A percentile compares a stretch with the other conserved stretches of the same genome.
Evolutionary conservation across 495 filamentous ascomycete genomes (phyloP).

Genomic region (Penicillium cosmopolitanum): DNA sequence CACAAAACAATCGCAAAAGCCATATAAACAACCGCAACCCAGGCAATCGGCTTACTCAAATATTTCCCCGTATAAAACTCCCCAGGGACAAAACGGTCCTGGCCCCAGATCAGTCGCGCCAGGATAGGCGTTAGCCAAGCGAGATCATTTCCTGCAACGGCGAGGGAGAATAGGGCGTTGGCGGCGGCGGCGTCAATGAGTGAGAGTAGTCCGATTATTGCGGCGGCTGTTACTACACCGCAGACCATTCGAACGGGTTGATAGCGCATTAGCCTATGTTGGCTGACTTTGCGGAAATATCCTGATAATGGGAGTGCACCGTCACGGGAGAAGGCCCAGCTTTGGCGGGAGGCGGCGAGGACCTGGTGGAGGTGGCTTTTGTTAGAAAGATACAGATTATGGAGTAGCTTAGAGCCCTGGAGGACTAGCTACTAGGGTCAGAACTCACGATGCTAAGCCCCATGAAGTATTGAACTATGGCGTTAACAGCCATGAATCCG

Average conservation of each 20-base stretch:
- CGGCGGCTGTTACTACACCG: slow-evolving; percentile 56
- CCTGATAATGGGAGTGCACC: slow-evolving; percentile 63
- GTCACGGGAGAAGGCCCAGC: slow-evolving; percentile 65
- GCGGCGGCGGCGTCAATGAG: slow-evolving; percentile 63
- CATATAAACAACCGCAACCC: slow-evolving; percentile 56
- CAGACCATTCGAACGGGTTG: slow-evolving; percentile 66
- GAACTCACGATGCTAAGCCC: slow-evolving; percentile 43
- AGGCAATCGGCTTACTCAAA: slow-evolving; percentile 55
- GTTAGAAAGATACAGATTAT: slow-evolving; percentile 6
- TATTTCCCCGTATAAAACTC: slow-evolving; percentile 61
- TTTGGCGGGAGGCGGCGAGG: slow-evolving; percentile 60
- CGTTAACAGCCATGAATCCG: slow-evolving; percentile 48
- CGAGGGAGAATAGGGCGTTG: slow-evolving; percentile 64
- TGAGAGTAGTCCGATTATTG: slow-evolving; percentile 60
- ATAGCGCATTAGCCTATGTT: slow-evolving; percentile 50
- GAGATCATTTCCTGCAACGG: slow-evolving; percentile 63
- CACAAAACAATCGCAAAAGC: slow-evolving; percentile 53
- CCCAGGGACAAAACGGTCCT: slow-evolving; percentile 63
- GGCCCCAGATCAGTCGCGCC: slow-evolving; percentile 64
- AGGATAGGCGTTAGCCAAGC: slow-evolving; percentile 69
- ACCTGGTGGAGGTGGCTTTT: slow-evolving; percentile 28
- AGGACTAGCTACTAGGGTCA: neutral
- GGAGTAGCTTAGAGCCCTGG: neutral
- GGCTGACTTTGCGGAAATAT: slow-evolving; percentile 62
- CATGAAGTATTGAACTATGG: slow-evolving; percentile 52